Conservation (phyloP, 331 rosid genomes). For the Rhamnella rubrinervis region DNA sequence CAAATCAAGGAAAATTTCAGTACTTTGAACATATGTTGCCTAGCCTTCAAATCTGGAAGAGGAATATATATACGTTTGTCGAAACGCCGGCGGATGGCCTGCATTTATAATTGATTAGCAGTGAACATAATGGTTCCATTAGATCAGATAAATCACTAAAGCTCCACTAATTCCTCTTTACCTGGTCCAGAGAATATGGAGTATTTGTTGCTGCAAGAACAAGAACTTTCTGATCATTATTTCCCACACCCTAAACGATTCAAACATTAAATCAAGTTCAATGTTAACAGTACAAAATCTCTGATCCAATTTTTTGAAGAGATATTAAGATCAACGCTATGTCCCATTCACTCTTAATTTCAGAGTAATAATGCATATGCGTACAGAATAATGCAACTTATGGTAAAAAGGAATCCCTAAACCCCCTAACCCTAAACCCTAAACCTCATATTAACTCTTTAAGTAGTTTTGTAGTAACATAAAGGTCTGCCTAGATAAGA, state of each 20-base stretch:
- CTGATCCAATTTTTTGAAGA: neutral
- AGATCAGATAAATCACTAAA: constrained; percentile 7
- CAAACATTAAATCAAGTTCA: constrained; percentile 26
- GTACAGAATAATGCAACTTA: neutral
- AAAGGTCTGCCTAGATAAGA: too few relatives aligned
- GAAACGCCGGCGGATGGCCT: constrained; percentile 97
- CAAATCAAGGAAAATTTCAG: constrained; percentile 26
- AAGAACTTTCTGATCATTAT: constrained; percentile 93
- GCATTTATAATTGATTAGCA: constrained; percentile 38
- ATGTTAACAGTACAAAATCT: constrained; percentile 2
- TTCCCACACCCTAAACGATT: constrained; percentile 76
- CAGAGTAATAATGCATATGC: neutral
- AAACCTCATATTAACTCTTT: too few relatives aligned
- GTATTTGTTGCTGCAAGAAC: constrained; percentile 99
- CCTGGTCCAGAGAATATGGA: constrained; percentile 99
- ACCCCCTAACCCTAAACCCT: too few relatives aligned
- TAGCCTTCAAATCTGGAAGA: constrained; percentile 91
- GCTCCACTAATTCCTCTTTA: constrained; percentile 21
- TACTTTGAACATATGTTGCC: constrained; percentile 97
- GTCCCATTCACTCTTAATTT: neutral
- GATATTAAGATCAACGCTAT: neutral
- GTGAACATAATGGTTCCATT: constrained; percentile 14
- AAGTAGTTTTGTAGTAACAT: too few relatives aligned
- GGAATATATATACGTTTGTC: constrained; percentile 98
- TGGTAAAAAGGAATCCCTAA: neutral